A percentile compares a stretch with the other conserved stretches of the same genome.
phyloP scores from a whole-genome alignment of 768 basidiomycete species.

The Suillus subluteus region DNA sequence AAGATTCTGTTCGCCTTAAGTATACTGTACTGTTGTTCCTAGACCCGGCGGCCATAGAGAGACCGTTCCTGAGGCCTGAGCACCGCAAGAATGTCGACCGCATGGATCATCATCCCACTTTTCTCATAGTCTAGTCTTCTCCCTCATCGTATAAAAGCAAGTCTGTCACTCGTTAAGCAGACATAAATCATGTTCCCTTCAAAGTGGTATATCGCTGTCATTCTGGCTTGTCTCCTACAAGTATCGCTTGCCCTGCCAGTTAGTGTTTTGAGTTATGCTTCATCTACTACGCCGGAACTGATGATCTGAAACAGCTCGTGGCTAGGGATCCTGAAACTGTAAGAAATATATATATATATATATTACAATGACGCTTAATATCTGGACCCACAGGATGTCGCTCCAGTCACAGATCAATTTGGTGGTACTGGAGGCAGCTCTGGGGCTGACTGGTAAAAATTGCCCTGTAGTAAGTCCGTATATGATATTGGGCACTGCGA shows the following conservation, averaged over 20 bases:
- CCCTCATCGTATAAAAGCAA: constrained; percentile 24
- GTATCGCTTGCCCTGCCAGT: constrained; percentile 31
- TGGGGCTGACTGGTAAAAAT: constrained; percentile 32
- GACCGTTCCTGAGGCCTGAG: constrained; percentile 32
- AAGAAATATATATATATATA: background rate
- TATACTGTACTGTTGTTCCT: constrained; percentile 20
- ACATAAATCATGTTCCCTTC: constrained; percentile 21
- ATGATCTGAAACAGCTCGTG: constrained; percentile 18
- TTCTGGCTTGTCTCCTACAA: constrained; percentile 24
- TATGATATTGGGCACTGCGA: background rate
- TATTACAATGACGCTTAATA: background rate
- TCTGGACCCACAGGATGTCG: constrained; percentile 10
- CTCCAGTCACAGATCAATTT: constrained; percentile 24
- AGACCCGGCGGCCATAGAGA: constrained; percentile 29
- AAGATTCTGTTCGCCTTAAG: too few species aligned
- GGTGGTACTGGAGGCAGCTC: constrained; percentile 18
- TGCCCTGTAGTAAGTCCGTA: background rate
- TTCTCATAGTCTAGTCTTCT: constrained; percentile 24
- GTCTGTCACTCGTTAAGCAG: constrained; percentile 8
- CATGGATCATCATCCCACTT: constrained; percentile 19
- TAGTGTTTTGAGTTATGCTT: background rate
- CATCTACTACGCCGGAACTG: background rate
- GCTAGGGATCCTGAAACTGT: constrained; percentile 18
- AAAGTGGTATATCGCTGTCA: constrained; percentile 26
- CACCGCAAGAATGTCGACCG: constrained; percentile 18